Base-by-base conservation (phyloP, 176 grass and related monocot species). In the Cocos nucifera region DNA sequence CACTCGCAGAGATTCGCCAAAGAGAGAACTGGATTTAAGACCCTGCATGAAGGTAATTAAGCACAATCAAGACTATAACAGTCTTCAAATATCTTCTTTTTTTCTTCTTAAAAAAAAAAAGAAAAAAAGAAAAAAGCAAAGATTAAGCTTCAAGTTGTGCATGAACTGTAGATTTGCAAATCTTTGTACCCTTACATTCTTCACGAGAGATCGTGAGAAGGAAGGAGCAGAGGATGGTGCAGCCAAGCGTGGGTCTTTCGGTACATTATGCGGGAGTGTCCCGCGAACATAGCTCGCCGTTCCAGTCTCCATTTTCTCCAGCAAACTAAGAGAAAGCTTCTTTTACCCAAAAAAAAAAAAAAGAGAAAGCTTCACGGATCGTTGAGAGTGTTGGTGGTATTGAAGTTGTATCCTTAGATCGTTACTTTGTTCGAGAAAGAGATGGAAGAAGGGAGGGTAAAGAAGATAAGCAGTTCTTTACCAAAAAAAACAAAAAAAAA, bases 291-390 rank as follows among this genome's bases (percentile, higher is more conserved):
- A 89, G 69, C 76, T 73, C 19, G 89, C 89, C 22, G 77, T 75
- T 52, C 85, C 79, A 58, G 77, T 79, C 70, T 95, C 82, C 90
- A 95, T 95, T n/a, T 72, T n/a, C 48, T 19, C 53, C 6, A 7
- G 4, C 52, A 32, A 59, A 8, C 9, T 21, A 5, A 20, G 58
- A 25, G 27, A 19, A 55, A 17, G 20, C 17, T 5, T 5, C 26
- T n/a, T n/a, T n/a, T n/a, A n/a, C n/a, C n/a, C n/a, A n/a, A n/a
- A n/a, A n/a, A n/a, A n/a, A n/a, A n/a, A n/a, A n/a, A n/a, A 27
- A 5, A 20, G 58, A 25, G 27, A 19, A 55, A 17, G 20, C 17
- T 5, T 5, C 26, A 28, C 21, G 22, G 56, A 19, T 9, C 30
- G 6, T 5, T 8, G 20, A 49, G 20, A 53, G 35, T 44, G 35